These are phyloP conservation scores for Naganishia onofrii DNA, from an alignment of 768 basidiomycete genomes.

Conservation along the genomic window DNA sequence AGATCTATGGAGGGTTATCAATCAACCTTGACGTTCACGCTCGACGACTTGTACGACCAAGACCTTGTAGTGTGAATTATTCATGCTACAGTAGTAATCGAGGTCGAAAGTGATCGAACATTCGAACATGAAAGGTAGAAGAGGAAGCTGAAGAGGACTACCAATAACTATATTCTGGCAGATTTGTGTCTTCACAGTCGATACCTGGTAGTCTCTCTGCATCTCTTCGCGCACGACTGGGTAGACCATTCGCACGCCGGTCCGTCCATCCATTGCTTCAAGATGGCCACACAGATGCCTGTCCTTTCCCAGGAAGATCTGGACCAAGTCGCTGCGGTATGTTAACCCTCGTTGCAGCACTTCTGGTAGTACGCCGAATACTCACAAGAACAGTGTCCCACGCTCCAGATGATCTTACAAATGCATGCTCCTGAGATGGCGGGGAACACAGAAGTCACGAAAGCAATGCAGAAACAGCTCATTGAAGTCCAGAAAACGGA, in stretches of 20 bases:
- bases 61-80: background rate
- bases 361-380: background rate
- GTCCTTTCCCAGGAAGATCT: slow-evolving; percentile 40
- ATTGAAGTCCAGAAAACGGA: slow-evolving; percentile 40
- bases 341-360: background rate
- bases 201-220: too few relatives aligned
- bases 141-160: background rate
- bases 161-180: background rate
- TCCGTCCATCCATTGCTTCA: too few relatives aligned
- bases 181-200: background rate
- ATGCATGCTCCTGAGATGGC: slow-evolving; percentile 43
- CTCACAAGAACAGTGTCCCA: background rate
- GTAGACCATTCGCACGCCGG: too few relatives aligned
- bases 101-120: slow-evolving; percentile 17
- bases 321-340: slow-evolving; percentile 41
- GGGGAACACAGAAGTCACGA: slow-evolving; percentile 40
- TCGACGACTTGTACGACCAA: background rate
- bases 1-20: background rate
- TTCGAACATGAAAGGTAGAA: slow-evolving; percentile 5
- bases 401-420: slow-evolving; percentile 41
- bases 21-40: background rate
- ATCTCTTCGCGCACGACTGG: too few relatives aligned
- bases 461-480: slow-evolving; percentile 44
- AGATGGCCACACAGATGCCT: slow-evolving; percentile 37
- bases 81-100: too few relatives aligned